Conservation (phyloP, 2,329 filamentous ascomycete genomes). For the Tympanopsis confertula region DNA sequence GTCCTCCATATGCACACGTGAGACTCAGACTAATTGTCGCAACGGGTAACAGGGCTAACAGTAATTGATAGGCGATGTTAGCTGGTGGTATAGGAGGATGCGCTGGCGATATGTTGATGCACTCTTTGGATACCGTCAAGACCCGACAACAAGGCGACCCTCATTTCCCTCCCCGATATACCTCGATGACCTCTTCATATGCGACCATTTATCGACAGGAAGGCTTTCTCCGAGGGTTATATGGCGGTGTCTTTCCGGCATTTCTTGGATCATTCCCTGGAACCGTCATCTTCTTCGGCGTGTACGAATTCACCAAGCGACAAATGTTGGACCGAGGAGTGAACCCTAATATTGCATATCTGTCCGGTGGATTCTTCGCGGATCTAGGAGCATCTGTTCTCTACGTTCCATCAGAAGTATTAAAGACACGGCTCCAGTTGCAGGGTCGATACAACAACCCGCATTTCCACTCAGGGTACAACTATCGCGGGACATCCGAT, state of each 20-base stretch:
- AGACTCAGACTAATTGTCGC: too few relatives aligned
- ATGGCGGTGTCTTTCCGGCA: conserved; percentile 86
- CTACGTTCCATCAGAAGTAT: conserved; percentile 92
- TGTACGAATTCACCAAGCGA: conserved; percentile 91
- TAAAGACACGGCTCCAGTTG: conserved; percentile 92
- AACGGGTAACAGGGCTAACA: too few relatives aligned
- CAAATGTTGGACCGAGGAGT: conserved; percentile 75
- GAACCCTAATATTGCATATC: conserved; percentile 72
- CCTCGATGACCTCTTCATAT: conserved; percentile 80
- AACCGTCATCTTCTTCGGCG: conserved; percentile 89
- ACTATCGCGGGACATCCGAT: conserved; percentile 77
- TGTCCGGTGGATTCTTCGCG: conserved; percentile 79
- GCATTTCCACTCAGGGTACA: conserved; percentile 86
- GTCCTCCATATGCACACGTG: neutral
- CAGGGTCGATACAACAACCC: conserved; percentile 95
- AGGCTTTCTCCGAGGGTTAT: conserved; percentile 73
- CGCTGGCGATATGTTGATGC: conserved; percentile 95
- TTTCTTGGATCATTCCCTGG: conserved; percentile 86
- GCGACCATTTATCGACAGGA: conserved; percentile 88
- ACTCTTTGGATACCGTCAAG: conserved; percentile 96
- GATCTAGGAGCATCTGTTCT: conserved; percentile 84
- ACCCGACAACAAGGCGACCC: conserved; percentile 95
- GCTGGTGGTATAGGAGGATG: conserved; percentile 87
- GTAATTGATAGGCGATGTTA: conserved; percentile 88
- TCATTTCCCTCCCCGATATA: conserved; percentile 83